phyloP scores from a whole-genome alignment of 164 flowering plant species.

The Protea cynaroides region DNA sequence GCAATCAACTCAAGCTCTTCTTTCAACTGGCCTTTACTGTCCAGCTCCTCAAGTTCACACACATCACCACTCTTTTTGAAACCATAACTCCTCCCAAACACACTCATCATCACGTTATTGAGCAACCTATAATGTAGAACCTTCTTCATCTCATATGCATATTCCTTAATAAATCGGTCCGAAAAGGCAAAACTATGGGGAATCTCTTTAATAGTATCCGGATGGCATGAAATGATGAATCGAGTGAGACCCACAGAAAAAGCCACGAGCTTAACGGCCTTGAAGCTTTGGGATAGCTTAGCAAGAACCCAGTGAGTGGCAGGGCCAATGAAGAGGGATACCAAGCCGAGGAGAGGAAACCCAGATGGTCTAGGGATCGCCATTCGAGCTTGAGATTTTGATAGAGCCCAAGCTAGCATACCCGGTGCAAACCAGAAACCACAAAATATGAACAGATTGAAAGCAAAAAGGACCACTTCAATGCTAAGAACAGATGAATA shows the following conservation, averaged over 20 bases:
- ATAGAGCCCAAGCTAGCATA: constrained; percentile 66
- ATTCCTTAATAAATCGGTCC: constrained; percentile 52
- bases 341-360: constrained; percentile 46
- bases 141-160: constrained; percentile 38
- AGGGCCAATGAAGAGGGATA: constrained; percentile 24
- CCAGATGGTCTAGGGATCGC: constrained; percentile 67
- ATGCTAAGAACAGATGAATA: constrained; percentile 9
- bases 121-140: constrained; percentile 31
- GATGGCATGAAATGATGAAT: constrained; percentile 37
- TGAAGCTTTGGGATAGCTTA: not conserved
- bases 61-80: constrained; percentile 17
- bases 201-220: constrained; percentile 50
- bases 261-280: constrained; percentile 31
- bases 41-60: constrained; percentile 28
- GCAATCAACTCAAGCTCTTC: constrained; percentile 65
- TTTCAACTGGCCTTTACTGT: constrained; percentile 51
- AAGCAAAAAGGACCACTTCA: constrained; percentile 14
- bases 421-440: constrained; percentile 48
- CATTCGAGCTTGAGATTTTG: constrained; percentile 13
- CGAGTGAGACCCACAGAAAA: constrained; percentile 20
- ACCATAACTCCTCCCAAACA: constrained; percentile 38
- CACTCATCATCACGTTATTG: constrained; percentile 43
- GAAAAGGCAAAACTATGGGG: constrained; percentile 40
- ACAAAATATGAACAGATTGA: constrained; percentile 24
- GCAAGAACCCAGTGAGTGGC: not conserved